phyloP scores from a whole-genome alignment of 192 early-diverging fungal genomes.

The Umbelopsis ramanniana region DNA sequence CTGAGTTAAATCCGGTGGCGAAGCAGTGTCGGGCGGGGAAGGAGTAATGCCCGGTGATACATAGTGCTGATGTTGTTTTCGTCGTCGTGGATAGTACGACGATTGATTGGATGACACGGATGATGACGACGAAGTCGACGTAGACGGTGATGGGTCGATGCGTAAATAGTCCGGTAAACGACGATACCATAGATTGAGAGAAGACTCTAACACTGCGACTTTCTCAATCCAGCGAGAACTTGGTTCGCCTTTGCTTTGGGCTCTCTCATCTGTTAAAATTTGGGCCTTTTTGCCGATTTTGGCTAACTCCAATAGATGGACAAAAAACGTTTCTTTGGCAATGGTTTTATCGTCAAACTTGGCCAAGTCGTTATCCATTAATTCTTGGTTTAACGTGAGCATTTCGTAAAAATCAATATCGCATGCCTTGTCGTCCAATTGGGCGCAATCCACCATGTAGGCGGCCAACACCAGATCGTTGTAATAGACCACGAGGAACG shows the following conservation, averaged over 20 bases:
- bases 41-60: background rate
- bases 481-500: constrained; percentile 42
- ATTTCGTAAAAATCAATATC: constrained; percentile 43
- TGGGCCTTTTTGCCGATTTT: constrained; percentile 32
- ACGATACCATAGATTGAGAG: constrained; percentile 32
- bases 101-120: constrained; percentile 15
- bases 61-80: background rate
- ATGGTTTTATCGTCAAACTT: constrained; percentile 30
- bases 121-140: background rate
- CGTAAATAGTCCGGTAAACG: constrained; percentile 29
- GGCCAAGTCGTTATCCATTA: background rate
- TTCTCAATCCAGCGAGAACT: constrained; percentile 24
- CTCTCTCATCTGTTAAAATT: constrained; percentile 7
- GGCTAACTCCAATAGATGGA: constrained; percentile 24
- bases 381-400: constrained; percentile 20
- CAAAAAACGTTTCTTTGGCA: constrained; percentile 40
- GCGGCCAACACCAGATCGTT: constrained; percentile 26
- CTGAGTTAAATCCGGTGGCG: constrained; percentile 4
- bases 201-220: constrained; percentile 23
- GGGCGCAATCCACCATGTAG: constrained; percentile 33
- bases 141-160: constrained; percentile 12
- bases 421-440: constrained; percentile 31
- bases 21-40: constrained; percentile 19
- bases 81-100: background rate
- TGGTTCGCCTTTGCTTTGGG: constrained; percentile 2